Percentiles rank a stretch among this genome's conserved stretches.
phyloP scores from a whole-genome alignment of 2,329 filamentous ascomycete species.

The Beauveria australis region DNA sequence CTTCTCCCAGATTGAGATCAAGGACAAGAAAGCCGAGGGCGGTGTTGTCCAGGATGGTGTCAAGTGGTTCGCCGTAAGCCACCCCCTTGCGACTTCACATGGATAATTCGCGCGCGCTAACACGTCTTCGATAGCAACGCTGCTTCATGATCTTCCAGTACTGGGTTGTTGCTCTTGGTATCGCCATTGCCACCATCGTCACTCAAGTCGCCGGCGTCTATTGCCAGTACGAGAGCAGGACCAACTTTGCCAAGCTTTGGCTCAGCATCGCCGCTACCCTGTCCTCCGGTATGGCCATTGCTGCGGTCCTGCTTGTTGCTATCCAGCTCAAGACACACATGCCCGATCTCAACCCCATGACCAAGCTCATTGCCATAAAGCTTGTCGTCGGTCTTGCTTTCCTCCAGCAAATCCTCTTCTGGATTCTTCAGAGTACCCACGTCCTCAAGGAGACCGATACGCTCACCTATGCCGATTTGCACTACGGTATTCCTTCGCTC shows the following conservation, averaged over 20 bases:
- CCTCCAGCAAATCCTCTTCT: conserved; percentile 19
- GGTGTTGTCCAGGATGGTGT: conserved; percentile 20
- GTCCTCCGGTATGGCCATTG: conserved; percentile 18
- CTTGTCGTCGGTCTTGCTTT: conserved; percentile 19
- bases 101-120: background rate
- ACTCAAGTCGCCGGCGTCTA: conserved; percentile 22
- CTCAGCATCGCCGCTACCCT: conserved; percentile 20
- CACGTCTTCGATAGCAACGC: conserved; percentile 15
- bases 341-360: conserved; percentile 10
- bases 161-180: conserved; percentile 25
- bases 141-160: conserved; percentile 34
- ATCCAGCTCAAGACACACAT: conserved; percentile 11
- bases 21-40: conserved; percentile 18
- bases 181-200: conserved; percentile 32
- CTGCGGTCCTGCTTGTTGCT: conserved; percentile 18
- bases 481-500: conserved; percentile 18
- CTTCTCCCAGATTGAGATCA: conserved; percentile 26
- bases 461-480: conserved; percentile 17
- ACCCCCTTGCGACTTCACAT: background rate
- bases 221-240: conserved; percentile 21
- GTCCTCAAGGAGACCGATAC: conserved; percentile 15
- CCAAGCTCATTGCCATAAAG: conserved; percentile 13
- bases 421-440: conserved; percentile 16
- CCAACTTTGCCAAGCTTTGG: conserved; percentile 24
- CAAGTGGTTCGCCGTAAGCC: conserved; percentile 24